Base-by-base conservation (phyloP, 2,329 filamentous ascomycete genomes). In the Fusarium kyushuense region DNA sequence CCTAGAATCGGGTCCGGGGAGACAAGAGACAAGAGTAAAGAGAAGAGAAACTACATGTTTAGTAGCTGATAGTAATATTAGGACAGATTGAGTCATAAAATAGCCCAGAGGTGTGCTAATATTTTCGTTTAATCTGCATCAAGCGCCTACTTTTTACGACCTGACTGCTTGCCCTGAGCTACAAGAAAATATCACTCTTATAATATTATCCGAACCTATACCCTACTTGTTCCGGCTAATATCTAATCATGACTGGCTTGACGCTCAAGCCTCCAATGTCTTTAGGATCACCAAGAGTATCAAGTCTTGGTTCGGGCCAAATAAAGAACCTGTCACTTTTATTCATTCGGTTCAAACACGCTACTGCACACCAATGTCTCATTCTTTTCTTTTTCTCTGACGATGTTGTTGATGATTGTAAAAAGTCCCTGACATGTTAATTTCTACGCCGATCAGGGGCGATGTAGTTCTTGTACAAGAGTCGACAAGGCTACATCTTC, bases 351-450 rank as follows among this genome's bases (percentile, higher is more conserved):
- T 32, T 38, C 29, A 54, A 54, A 25, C 25, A 8, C 40, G 23
- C 47, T 43, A 38, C 8, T 4, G 6, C 3, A 17, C 8, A 29
- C 3, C 35, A 6, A 29, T 45, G 32, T 19, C 13, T 30, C 13
- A n/a, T 6, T 17, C 7, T 6, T 59, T 61, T 59, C 43, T 51
- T 51, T 36, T 23, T 42, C 17, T 33, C 13, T 35, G 19, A 32
- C 16, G 5, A 42, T 23, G n/a, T 46, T n/a, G 45, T 14, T 13
- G 16, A 32, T 27, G 9, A 6, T 27, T 2, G 6, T 27, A 8
- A 8, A 6, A 14, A 25, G 7, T 6, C 12, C 21, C 19, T 48
- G 30, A 33, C 9, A 4, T 47, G 6, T 14, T 38, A 10, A 21
- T 41, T 6, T 6, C 17, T 29, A 21, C 13, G 25, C 12, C 19